Evolutionary conservation across 2,329 filamentous ascomycete species (phyloP).

Genomic region (Chaetomium sp.): DNA sequence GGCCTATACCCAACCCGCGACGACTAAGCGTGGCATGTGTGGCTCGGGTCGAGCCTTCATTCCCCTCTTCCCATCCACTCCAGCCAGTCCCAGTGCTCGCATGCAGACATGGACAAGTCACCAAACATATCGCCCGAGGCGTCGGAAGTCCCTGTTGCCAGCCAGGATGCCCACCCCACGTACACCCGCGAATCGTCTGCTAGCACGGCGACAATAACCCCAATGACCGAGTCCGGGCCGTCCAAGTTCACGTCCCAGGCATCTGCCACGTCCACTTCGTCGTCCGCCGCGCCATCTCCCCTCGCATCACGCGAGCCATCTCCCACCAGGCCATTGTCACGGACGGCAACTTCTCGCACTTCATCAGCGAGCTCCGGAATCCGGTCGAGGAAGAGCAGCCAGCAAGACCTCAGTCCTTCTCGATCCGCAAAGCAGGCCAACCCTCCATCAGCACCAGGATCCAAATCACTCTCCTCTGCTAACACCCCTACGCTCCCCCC

Average conservation of each 20-base stretch:
- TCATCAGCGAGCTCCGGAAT: constrained; percentile 43
- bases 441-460: constrained; percentile 63
- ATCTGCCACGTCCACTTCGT: constrained; percentile 35
- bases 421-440: constrained; percentile 54
- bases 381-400: constrained; percentile 66
- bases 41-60: constrained; percentile 32
- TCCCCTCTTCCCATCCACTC: constrained; percentile 32
- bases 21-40: constrained; percentile 36
- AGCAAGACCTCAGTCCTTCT: constrained; percentile 64
- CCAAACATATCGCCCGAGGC: constrained; percentile 38
- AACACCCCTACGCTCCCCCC: constrained; percentile 68
- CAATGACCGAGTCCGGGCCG: constrained; percentile 33
- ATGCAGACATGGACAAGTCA: constrained; percentile 44
- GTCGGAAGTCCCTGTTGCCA: constrained; percentile 29
- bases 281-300: constrained; percentile 39
- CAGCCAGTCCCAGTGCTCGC: constrained; percentile 23
- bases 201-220: constrained; percentile 36
- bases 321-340: constrained; percentile 47
- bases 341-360: constrained; percentile 34
- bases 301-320: constrained; percentile 50
- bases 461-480: constrained; percentile 68
- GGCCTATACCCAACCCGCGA: constrained; percentile 28
- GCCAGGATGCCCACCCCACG: constrained; percentile 30
- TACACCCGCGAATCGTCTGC: constrained; percentile 37
- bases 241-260: constrained; percentile 33